Percentiles rank a stretch among this genome's conserved stretches.
Evolutionary conservation across 148 eudicot species (phyloP).

Genomic region (Bassia scoparia): DNA sequence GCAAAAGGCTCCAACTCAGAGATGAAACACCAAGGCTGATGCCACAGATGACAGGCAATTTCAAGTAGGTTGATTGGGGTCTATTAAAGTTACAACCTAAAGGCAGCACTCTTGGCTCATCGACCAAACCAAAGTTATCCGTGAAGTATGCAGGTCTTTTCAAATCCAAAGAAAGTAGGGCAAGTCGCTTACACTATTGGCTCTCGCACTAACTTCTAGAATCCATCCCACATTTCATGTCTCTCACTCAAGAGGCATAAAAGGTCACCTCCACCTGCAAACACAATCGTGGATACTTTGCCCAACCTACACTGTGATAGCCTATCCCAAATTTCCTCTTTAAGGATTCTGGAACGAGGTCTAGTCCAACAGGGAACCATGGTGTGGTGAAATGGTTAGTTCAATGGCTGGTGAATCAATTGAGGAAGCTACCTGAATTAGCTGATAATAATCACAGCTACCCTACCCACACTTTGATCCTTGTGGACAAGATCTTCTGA

Average conservation of each 20-base stretch:
- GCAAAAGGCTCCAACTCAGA: neutral
- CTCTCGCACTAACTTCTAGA: neutral
- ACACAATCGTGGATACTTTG: no score
- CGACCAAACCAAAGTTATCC: neutral
- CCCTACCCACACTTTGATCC: no score
- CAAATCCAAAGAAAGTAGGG: neutral
- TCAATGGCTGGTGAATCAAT: no score
- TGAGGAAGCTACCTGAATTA: no score
- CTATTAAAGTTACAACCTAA: neutral
- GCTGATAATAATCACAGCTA: no score
- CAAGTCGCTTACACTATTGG: neutral
- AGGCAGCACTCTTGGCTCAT: neutral
- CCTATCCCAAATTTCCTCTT: no score
- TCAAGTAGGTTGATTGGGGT: neutral
- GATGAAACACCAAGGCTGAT: neutral
- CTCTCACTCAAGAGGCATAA: neutral
- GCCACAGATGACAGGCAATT: neutral
- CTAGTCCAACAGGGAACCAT: no score
- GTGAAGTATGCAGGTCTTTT: neutral
- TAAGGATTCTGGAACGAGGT: no score
- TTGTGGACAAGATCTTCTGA: no score
- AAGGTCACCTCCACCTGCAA: neutral
- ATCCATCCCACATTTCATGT: constrained; percentile 9
- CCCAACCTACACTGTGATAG: no score
- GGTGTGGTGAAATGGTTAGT: no score